These are phyloP conservation scores for Penicillium decumbens DNA, from an alignment of 2,329 filamentous ascomycete genomes.

Conservation along the genomic window DNA sequence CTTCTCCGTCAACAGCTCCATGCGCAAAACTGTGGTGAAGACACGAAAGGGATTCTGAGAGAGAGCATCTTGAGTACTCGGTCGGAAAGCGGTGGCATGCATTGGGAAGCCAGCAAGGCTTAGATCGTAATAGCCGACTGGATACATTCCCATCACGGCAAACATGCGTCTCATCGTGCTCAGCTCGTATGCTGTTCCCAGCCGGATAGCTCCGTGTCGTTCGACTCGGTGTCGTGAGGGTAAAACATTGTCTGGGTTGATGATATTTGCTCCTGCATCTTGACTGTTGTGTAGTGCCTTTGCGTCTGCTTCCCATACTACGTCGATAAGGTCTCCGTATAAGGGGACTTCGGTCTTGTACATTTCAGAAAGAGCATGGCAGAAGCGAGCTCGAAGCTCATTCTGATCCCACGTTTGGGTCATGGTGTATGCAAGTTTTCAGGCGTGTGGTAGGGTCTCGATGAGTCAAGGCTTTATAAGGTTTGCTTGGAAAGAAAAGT, in stretches of 20 bases:
- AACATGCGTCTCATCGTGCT: constrained; percentile 45
- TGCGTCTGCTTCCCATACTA: constrained; percentile 30
- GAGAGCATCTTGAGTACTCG: constrained; percentile 34
- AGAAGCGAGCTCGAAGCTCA: constrained; percentile 28
- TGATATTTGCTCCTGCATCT: not conserved
- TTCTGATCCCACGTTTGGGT: constrained; percentile 17
- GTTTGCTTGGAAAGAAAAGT: not conserved
- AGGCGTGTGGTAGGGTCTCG: too few relatives aligned
- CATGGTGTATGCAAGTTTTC: not conserved
- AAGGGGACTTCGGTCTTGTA: constrained; percentile 34
- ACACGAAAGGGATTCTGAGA: constrained; percentile 45
- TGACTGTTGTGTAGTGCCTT: constrained; percentile 15
- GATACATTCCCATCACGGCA: constrained; percentile 45
- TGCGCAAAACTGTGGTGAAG: constrained; percentile 42
- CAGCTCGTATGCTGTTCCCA: constrained; percentile 46
- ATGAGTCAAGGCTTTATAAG: too few relatives aligned
- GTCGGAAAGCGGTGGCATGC: constrained; percentile 52
- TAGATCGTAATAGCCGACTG: constrained; percentile 53
- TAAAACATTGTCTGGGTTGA: constrained; percentile 23
- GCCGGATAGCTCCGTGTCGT: constrained; percentile 48
- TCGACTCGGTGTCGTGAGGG: constrained; percentile 31
- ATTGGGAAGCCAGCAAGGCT: constrained; percentile 47
- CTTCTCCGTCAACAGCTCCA: constrained; percentile 39
- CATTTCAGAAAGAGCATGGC: constrained; percentile 34
- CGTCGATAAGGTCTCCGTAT: constrained; percentile 30